These are phyloP conservation scores for Ceratocystis destructans DNA, from an alignment of 2,329 filamentous ascomycete species.

Conservation along the genomic window DNA sequence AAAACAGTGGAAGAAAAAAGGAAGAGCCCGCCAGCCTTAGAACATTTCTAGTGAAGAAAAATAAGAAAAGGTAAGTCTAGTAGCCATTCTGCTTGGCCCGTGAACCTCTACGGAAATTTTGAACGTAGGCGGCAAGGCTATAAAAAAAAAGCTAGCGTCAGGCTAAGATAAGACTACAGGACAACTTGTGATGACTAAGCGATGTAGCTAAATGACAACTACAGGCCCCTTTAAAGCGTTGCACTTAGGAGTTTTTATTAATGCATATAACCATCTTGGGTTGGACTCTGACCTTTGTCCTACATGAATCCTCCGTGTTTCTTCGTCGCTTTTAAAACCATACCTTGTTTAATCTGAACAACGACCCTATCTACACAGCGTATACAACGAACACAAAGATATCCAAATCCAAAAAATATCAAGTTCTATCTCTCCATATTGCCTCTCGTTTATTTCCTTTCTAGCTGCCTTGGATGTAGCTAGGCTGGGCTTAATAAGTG, in stretches of 20 bases:
- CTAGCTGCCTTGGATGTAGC: background rate
- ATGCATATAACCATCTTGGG: background rate
- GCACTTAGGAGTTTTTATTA: no score
- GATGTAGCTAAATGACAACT: background rate
- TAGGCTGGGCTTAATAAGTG: no score
- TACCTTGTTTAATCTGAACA: background rate
- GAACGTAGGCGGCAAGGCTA: background rate
- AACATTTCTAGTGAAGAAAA: background rate
- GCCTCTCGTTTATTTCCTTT: background rate
- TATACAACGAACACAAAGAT: no score
- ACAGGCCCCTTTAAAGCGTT: background rate
- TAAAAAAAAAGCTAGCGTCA: background rate
- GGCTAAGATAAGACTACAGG: background rate
- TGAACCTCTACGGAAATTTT: background rate
- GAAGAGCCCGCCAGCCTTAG: background rate
- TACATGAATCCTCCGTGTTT: background rate
- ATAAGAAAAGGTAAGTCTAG: constrained; percentile 11
- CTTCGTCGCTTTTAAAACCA: background rate
- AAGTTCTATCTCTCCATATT: no score
- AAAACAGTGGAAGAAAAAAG: background rate
- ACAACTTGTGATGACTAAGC: background rate
- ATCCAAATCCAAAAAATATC: no score
- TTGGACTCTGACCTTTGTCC: background rate
- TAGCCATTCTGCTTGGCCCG: background rate
- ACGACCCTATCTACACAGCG: background rate